Evolutionary conservation across 1,139 yeast species (phyloP).

Genomic region (Diutina pseudorugosa): DNA sequence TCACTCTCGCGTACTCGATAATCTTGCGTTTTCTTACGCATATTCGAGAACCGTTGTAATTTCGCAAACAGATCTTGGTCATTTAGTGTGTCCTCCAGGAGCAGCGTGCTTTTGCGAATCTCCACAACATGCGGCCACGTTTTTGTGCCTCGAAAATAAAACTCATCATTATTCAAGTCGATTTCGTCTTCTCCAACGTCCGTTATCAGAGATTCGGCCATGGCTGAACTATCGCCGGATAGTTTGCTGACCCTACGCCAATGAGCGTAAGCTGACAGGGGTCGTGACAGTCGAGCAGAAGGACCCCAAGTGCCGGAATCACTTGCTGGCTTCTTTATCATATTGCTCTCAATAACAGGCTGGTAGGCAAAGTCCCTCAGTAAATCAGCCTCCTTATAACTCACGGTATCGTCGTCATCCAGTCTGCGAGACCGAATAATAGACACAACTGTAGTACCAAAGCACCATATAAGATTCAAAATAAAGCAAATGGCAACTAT

Average conservation of each 20-base stretch:
- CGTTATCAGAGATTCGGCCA: not conserved
- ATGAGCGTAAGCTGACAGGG: conserved; percentile 1
- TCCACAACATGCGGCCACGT: not conserved
- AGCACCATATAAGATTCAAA: conserved; percentile 20
- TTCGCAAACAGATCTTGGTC: conserved; percentile 5
- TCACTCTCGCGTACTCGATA: conserved; percentile 41
- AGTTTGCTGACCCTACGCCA: not conserved
- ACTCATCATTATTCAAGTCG: not conserved
- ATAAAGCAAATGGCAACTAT: conserved; percentile 25
- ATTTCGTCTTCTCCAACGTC: not conserved
- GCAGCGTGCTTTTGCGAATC: not conserved
- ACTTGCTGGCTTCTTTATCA: conserved; percentile 6
- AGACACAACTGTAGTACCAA: conserved; percentile 16
- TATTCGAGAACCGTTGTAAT: conserved; percentile 9
- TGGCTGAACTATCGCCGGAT: not conserved
- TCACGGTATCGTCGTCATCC: not conserved
- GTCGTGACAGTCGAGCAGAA: not conserved
- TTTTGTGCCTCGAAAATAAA: not conserved
- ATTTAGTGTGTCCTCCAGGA: not conserved
- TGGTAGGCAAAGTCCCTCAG: not conserved
- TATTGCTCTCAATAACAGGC: not conserved
- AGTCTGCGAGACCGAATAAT: not conserved
- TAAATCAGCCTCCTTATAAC: not conserved
- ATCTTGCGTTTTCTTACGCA: conserved; percentile 15
- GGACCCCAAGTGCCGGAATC: not conserved